phyloP scores from a whole-genome alignment of 2,329 filamentous ascomycete species.

The Parascedosporium putredinis region DNA sequence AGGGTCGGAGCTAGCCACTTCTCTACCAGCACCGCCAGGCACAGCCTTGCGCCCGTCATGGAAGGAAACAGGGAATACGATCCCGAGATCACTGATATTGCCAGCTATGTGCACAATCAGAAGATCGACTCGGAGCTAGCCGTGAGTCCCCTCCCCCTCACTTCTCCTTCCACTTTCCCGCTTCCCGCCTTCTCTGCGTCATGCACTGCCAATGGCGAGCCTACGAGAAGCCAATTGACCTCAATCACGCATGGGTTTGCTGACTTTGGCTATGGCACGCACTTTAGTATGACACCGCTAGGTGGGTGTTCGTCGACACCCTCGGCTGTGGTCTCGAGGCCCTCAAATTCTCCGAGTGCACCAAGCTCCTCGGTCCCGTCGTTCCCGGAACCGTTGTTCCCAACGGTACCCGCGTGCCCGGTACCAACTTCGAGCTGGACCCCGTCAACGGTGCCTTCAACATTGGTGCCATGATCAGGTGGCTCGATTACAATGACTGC shows the following conservation, averaged over 20 bases:
- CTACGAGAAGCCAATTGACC: constrained; percentile 10
- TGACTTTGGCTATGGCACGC: constrained; percentile 6
- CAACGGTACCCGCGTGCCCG: constrained; percentile 82
- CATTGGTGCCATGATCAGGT: constrained; percentile 97
- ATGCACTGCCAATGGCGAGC: not conserved
- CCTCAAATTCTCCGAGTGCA: constrained; percentile 89
- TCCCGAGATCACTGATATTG: constrained; percentile 90
- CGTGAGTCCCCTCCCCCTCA: constrained; percentile 43
- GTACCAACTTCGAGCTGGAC: constrained; percentile 88
- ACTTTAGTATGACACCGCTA: constrained; percentile 78
- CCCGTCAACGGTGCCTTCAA: constrained; percentile 96
- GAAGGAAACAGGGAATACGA: constrained; percentile 59
- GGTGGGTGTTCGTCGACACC: constrained; percentile 94
- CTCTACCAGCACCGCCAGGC: constrained; percentile 3
- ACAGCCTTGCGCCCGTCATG: constrained; percentile 31
- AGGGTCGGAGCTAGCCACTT: constrained; percentile 15
- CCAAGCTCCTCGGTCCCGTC: constrained; percentile 84
- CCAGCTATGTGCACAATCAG: constrained; percentile 87
- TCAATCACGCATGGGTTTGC: constrained; percentile 7
- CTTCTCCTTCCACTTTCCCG: not conserved
- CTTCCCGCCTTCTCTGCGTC: constrained; percentile 5
- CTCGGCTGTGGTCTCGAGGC: constrained; percentile 94
- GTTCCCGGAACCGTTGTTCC: constrained; percentile 86
- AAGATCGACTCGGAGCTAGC: constrained; percentile 85
- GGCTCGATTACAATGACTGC: constrained; percentile 99